Evolutionary conservation across 2,329 filamentous ascomycete genomes (phyloP).

Genomic region (Didymella pomorum): DNA sequence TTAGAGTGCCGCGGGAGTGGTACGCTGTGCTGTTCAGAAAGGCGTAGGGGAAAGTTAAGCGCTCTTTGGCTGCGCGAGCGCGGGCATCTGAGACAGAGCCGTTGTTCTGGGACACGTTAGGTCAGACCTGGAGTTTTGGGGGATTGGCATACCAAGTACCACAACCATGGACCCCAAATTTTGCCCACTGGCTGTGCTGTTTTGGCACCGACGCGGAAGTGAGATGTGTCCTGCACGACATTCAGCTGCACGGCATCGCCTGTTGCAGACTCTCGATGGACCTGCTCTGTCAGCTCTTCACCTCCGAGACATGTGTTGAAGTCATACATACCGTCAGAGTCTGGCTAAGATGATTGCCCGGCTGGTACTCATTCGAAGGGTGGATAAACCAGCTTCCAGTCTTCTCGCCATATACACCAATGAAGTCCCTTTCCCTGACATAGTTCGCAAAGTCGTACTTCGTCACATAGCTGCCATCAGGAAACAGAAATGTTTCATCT

Average conservation of each 20-base stretch:
- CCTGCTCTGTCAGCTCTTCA: constrained; percentile 23
- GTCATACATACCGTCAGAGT: constrained; percentile 48
- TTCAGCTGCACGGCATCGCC: constrained; percentile 60
- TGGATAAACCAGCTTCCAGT: constrained; percentile 60
- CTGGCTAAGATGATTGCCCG: constrained; percentile 59
- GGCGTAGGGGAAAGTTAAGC: constrained; percentile 53
- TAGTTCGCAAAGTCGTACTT: constrained; percentile 57
- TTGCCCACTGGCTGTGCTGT: constrained; percentile 39
- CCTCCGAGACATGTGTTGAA: background rate
- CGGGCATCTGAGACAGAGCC: constrained; percentile 54
- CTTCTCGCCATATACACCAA: constrained; percentile 56
- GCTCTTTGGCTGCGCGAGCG: constrained; percentile 48
- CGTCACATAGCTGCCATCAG: constrained; percentile 56
- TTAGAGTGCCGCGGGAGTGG: constrained; percentile 54
- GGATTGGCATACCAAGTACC: constrained; percentile 30
- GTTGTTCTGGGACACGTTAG: constrained; percentile 48
- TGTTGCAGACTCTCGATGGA: constrained; percentile 57
- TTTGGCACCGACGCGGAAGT: constrained; percentile 26
- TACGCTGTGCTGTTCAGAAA: constrained; percentile 55
- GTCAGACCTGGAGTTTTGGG: background rate
- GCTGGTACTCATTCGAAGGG: constrained; percentile 38
- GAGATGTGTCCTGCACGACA: constrained; percentile 58
- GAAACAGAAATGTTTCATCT: constrained; percentile 58
- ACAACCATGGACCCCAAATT: constrained; percentile 39
- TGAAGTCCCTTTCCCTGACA: constrained; percentile 51